These are phyloP conservation scores for Boeremia exigua DNA, from an alignment of 2,329 filamentous ascomycete species.

Conservation along the genomic window DNA sequence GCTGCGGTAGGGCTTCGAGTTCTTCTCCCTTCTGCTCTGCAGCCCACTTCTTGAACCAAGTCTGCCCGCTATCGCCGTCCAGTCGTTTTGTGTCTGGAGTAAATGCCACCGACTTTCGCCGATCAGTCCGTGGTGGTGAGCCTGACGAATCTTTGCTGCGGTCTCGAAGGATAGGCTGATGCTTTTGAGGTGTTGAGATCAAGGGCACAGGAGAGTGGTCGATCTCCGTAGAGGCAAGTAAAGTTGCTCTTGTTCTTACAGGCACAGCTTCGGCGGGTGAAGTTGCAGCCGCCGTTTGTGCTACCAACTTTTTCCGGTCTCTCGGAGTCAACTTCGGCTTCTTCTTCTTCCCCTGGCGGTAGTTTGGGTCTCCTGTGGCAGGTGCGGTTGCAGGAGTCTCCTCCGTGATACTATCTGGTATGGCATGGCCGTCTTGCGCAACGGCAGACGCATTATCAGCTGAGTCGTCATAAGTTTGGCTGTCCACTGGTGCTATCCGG, in stretches of 20 bases:
- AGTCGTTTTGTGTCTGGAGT: constrained; percentile 66
- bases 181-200: constrained; percentile 27
- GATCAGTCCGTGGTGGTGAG: constrained; percentile 35
- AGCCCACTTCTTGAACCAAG: constrained; percentile 60
- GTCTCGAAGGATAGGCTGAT: constrained; percentile 15
- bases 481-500: background rate
- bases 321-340: constrained; percentile 15
- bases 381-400: constrained; percentile 15
- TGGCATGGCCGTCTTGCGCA: constrained; percentile 17
- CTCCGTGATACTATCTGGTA: constrained; percentile 9
- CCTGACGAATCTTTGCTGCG: constrained; percentile 27
- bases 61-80: constrained; percentile 62
- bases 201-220: constrained; percentile 19
- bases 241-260: constrained; percentile 23
- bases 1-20: constrained; percentile 31
- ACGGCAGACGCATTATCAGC: background rate
- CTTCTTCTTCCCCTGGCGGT: constrained; percentile 33
- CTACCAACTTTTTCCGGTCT: constrained; percentile 9
- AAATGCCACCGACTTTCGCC: constrained; percentile 68
- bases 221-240: constrained; percentile 42
- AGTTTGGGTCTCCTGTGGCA: constrained; percentile 44
- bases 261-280: constrained; percentile 29
- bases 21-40: constrained; percentile 40
- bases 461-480: background rate
- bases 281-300: constrained; percentile 20